A percentile compares a stretch with the other conserved stretches of the same genome.
These are phyloP conservation scores for Fusarium longipes DNA, from an alignment of 2,329 filamentous ascomycete genomes.

Conservation along the genomic window DNA sequence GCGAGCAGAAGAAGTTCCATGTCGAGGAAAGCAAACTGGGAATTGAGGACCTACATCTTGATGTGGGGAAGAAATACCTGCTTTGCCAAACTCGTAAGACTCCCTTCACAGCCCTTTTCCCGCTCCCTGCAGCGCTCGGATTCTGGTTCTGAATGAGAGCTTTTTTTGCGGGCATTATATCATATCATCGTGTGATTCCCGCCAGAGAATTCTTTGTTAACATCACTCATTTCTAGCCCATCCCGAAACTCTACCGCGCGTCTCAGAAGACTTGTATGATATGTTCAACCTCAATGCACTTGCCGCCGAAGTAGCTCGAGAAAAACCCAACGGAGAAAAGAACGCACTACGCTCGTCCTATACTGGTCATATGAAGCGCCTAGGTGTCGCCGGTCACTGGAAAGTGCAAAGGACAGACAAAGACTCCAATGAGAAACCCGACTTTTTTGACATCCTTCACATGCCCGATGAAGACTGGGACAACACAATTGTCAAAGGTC, in stretches of 20 bases:
- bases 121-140: conserved; percentile 43
- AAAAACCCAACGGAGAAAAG: conserved; percentile 73
- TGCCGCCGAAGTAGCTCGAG: conserved; percentile 70
- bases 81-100: conserved; percentile 75
- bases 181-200: conserved; percentile 36
- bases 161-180: conserved; percentile 36
- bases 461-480: conserved; percentile 69
- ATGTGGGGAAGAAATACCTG: conserved; percentile 75
- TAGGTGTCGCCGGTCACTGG: conserved; percentile 71
- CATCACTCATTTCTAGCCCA: conserved; percentile 59
- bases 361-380: conserved; percentile 74
- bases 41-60: conserved; percentile 73
- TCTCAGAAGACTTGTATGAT: conserved; percentile 69
- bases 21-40: conserved; percentile 69
- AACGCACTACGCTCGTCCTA: conserved; percentile 75
- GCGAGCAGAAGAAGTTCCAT: conserved; percentile 70
- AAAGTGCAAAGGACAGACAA: conserved; percentile 67
- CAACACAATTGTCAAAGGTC: conserved; percentile 62
- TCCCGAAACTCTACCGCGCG: conserved; percentile 59
- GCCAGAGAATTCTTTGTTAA: conserved; percentile 57
- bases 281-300: conserved; percentile 67
- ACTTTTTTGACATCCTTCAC: conserved; percentile 64
- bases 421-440: conserved; percentile 56
- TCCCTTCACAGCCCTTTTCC: conserved; percentile 58
- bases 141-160: conserved; percentile 37